These are phyloP conservation scores for Monosporozyma unispora DNA, from an alignment of 805 yeast species.

Conservation along the genomic window DNA sequence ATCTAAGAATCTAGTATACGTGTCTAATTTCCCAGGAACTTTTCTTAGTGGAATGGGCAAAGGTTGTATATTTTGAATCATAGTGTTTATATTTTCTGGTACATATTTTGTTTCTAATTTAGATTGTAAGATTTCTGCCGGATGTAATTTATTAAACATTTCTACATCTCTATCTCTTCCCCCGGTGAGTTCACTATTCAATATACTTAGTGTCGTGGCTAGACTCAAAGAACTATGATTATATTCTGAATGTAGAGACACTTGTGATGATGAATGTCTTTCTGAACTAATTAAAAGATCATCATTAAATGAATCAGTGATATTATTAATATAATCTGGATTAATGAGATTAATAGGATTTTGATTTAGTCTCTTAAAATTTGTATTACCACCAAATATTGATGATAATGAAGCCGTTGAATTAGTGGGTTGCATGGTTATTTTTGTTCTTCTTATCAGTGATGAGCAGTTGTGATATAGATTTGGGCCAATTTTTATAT, in stretches of 20 bases:
- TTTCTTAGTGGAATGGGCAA: neutral
- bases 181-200: neutral
- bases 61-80: neutral
- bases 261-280: slow-evolving; percentile 2
- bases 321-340: neutral
- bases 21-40: no score
- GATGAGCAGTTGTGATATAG: neutral
- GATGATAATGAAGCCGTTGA: slow-evolving; percentile 5
- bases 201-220: neutral
- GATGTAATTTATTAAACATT: slow-evolving; percentile 14
- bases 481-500: no score
- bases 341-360: neutral
- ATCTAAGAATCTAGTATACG: slow-evolving; percentile 32
- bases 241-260: slow-evolving; percentile 2
- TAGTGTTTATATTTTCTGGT: slow-evolving; percentile 29
- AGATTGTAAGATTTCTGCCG: slow-evolving; percentile 22
- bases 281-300: neutral
- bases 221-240: neutral
- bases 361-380: slow-evolving; percentile 4
- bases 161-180: neutral
- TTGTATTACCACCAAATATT: slow-evolving; percentile 5
- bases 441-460: neutral
- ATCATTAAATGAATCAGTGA: neutral
- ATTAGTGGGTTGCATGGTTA: neutral
- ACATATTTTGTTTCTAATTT: slow-evolving; percentile 27